Evolutionary conservation across 2,329 filamentous ascomycete genomes (phyloP).

Genomic region (Monilinia laxa): DNA sequence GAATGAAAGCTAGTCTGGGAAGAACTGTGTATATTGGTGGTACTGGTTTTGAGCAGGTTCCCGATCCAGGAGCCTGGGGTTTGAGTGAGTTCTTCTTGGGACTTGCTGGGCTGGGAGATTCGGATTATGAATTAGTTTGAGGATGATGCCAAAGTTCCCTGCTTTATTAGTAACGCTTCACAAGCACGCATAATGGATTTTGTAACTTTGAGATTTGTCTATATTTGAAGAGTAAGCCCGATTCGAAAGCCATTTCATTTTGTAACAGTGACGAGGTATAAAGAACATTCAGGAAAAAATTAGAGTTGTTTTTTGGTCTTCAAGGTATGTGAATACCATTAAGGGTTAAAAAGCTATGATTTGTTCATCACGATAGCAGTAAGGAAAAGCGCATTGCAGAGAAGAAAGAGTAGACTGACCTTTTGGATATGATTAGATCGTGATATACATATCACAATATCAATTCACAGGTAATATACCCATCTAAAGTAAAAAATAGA

Average conservation of each 20-base stretch:
- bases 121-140: conserved; percentile 41
- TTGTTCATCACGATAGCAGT: conserved; percentile 19
- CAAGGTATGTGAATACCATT: conserved; percentile 20
- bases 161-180: conserved; percentile 1
- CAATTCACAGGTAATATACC: conserved; percentile 15
- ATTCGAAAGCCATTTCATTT: not conserved
- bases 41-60: conserved; percentile 68
- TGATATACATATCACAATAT: conserved; percentile 19
- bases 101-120: conserved; percentile 53
- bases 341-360: conserved; percentile 25
- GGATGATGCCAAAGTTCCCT: not conserved
- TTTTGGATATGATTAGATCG: not conserved
- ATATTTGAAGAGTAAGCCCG: conserved; percentile 3
- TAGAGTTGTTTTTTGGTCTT: conserved; percentile 25
- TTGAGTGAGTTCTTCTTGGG: conserved; percentile 80
- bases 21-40: conserved; percentile 80
- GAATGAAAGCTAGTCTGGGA: conserved; percentile 87
- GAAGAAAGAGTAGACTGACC: conserved; percentile 10
- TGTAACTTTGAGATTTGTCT: not conserved
- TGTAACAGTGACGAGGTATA: not conserved
- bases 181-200: not conserved
- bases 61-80: conserved; percentile 74
- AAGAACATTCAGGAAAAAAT: conserved; percentile 21
- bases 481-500: conserved; percentile 15
- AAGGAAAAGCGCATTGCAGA: not conserved